phyloP scores from a whole-genome alignment of 345 rosid genomes.

The Populus ilicifolia region DNA sequence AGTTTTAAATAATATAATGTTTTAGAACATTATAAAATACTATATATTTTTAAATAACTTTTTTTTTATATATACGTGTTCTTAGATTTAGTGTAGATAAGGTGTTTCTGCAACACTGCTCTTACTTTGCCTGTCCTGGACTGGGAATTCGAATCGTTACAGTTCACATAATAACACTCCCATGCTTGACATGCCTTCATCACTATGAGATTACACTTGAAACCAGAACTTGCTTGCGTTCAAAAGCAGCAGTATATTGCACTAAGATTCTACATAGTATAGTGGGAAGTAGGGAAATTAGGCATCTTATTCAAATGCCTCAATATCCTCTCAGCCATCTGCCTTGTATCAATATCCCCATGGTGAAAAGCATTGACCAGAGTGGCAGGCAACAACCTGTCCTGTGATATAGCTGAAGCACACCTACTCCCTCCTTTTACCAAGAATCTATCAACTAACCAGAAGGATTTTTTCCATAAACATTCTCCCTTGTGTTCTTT shows the following conservation, averaged over 20 bases:
- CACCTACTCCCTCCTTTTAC: slow-evolving; percentile 53
- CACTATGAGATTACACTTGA: background rate
- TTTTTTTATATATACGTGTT: too few species aligned
- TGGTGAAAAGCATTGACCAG: slow-evolving; percentile 74
- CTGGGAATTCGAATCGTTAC: too few species aligned
- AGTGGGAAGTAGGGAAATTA: slow-evolving; percentile 33
- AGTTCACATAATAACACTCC: background rate
- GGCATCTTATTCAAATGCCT: slow-evolving; percentile 77
- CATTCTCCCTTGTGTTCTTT: slow-evolving; percentile 66
- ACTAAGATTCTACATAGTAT: slow-evolving; percentile 24
- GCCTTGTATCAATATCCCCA: slow-evolving; percentile 66
- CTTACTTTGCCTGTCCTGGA: too few species aligned
- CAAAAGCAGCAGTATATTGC: background rate
- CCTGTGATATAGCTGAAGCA: slow-evolving; percentile 62
- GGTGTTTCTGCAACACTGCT: rapidly evolving
- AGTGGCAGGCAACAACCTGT: slow-evolving; percentile 55
- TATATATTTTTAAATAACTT: too few species aligned
- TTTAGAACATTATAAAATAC: too few species aligned
- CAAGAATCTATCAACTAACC: slow-evolving; percentile 83
- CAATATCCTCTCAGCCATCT: slow-evolving; percentile 78
- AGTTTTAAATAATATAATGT: too few species aligned
- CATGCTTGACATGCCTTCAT: background rate
- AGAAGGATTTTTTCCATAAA: slow-evolving; percentile 69
- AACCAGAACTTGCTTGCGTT: background rate
- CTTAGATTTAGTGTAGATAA: too few species aligned